These are phyloP conservation scores for Globisporangium carolinianum DNA, from an alignment of 352 stramenopile species.

Conservation along the genomic window DNA sequence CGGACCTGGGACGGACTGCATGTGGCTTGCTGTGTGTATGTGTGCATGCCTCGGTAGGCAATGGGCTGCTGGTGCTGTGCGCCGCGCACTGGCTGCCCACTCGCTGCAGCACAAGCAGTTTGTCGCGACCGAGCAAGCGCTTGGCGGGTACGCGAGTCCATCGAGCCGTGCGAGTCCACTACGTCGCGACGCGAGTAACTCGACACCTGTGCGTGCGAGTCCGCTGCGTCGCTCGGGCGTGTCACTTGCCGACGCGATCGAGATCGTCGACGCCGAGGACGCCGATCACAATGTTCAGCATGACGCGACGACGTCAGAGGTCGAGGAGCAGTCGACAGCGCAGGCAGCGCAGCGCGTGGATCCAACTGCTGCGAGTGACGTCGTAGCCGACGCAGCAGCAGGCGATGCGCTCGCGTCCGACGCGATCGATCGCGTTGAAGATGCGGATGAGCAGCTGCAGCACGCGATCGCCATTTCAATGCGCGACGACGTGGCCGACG, in stretches of 20 bases:
- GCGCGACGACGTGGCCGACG: constrained; percentile 13
- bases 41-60: constrained; percentile 24
- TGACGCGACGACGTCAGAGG: neutral
- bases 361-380: neutral
- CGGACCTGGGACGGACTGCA: neutral
- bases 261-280: constrained; percentile 6
- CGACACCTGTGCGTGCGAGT: neutral
- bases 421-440: neutral
- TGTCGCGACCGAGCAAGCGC: constrained; percentile 9
- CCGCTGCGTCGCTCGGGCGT: neutral
- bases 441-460: constrained; percentile 20
- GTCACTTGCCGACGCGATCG: constrained; percentile 1
- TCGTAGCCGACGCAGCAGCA: neutral
- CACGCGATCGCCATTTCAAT: constrained; percentile 27
- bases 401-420: neutral
- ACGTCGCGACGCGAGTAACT: neutral
- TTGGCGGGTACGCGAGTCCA: neutral
- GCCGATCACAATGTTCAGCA: neutral
- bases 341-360: no score
- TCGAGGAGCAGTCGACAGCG: neutral
- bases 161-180: neutral
- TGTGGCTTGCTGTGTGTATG: neutral
- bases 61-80: constrained; percentile 77
- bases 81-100: constrained; percentile 62
- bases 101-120: constrained; percentile 29